These are phyloP conservation scores for Platanthera guangdongensis DNA, from an alignment of 106 monocot genomes.

Conservation along the genomic window DNA sequence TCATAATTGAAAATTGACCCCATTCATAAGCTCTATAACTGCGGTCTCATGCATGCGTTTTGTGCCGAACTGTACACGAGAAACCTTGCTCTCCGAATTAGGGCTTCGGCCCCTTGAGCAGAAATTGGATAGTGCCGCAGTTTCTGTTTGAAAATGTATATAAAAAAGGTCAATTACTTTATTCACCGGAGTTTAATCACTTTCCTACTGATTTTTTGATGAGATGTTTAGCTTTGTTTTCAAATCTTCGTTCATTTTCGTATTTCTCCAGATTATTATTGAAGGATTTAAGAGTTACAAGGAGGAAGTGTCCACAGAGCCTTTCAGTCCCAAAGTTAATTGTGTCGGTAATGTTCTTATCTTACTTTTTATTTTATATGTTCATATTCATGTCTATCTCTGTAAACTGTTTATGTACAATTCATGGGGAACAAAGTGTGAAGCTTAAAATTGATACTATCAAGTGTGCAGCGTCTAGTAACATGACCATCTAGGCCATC, in stretches of 20 bases:
- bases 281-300: conserved; percentile 99
- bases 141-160: conserved; percentile 46
- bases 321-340: conserved; percentile 90
- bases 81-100: background rate
- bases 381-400: background rate
- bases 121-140: background rate
- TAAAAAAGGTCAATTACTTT: conserved; percentile 58
- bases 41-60: background rate
- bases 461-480: background rate
- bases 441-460: background rate
- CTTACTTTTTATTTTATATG: background rate
- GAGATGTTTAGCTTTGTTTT: background rate
- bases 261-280: conserved; percentile 55
- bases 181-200: background rate
- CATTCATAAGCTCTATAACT: background rate
- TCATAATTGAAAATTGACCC: background rate
- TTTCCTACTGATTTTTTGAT: background rate
- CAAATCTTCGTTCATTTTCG: background rate
- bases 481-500: background rate
- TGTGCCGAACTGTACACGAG: background rate
- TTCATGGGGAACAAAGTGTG: background rate
- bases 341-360: conserved; percentile 63
- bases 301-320: conserved; percentile 83
- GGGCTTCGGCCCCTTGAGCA: background rate
- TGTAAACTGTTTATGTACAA: background rate